Percentiles rank a stretch among this genome's conserved stretches.
phyloP scores from a whole-genome alignment of 1,284 basidiomycete genomes.

The Sutorius eximius region DNA sequence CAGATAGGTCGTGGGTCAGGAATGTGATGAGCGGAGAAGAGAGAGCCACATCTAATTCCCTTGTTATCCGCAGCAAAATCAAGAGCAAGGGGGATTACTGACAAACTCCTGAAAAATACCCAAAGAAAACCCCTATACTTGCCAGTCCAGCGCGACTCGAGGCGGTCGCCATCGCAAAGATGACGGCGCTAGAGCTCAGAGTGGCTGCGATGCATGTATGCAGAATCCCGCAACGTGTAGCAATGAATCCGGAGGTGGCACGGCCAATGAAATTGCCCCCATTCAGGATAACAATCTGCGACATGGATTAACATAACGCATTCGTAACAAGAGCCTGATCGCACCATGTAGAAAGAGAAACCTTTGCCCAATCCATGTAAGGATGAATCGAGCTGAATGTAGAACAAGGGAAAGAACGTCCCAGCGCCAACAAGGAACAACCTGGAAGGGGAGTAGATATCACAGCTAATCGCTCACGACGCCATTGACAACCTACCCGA shows the following conservation, averaged over 20 bases:
- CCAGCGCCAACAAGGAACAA: constrained; percentile 25
- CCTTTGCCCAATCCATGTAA: constrained; percentile 18
- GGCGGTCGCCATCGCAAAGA: constrained; percentile 30
- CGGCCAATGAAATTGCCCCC: constrained; percentile 32
- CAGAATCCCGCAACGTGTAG: constrained; percentile 18
- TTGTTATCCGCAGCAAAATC: not conserved
- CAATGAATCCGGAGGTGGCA: constrained; percentile 25
- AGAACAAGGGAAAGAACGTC: constrained; percentile 34
- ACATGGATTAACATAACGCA: not conserved
- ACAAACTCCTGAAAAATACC: constrained; percentile 23
- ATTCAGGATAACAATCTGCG: constrained; percentile 33
- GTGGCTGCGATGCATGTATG: constrained; percentile 18
- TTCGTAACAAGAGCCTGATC: not conserved
- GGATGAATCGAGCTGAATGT: constrained; percentile 32
- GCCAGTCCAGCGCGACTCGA: constrained; percentile 16
- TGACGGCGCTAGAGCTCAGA: constrained; percentile 21
- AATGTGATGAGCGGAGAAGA: constrained; percentile 34
- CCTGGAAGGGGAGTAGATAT: constrained; percentile 12
- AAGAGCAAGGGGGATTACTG: not conserved
- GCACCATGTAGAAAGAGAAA: constrained; percentile 35
- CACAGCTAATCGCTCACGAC: not conserved
- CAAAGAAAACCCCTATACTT: constrained; percentile 25
- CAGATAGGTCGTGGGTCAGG: constrained; percentile 35
- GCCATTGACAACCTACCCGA: constrained; percentile 21
- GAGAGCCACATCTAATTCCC: constrained; percentile 32